Percentiles rank a stretch among this genome's conserved stretches.
Conservation (phyloP, 768 basidiomycete species). For the Phanerodontia chrysosporium region DNA sequence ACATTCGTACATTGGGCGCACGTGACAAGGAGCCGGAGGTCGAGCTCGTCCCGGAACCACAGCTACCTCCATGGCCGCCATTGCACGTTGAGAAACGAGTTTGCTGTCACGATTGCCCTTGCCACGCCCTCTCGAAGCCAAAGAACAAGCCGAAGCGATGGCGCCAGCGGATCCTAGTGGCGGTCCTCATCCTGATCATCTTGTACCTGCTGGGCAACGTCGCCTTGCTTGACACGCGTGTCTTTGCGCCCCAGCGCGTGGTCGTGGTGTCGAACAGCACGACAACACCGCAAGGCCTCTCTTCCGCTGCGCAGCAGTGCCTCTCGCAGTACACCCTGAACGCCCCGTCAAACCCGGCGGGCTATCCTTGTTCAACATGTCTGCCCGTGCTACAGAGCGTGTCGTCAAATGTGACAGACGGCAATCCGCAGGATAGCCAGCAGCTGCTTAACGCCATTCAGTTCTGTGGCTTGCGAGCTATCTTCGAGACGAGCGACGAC, state of each 20-base stretch:
- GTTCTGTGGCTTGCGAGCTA: constrained; percentile 43
- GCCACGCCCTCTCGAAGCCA: constrained; percentile 20
- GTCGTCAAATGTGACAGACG: constrained; percentile 29
- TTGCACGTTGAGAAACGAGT: constrained; percentile 35
- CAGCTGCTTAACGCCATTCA: constrained; percentile 35
- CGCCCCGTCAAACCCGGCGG: constrained; percentile 37
- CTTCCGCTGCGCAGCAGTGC: constrained; percentile 39
- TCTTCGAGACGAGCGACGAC: constrained; percentile 36
- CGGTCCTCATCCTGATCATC: constrained; percentile 35
- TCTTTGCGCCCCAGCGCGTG: constrained; percentile 13
- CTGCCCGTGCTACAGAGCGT: constrained; percentile 36
- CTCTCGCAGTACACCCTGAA: constrained; percentile 41
- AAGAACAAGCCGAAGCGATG: constrained; percentile 21
- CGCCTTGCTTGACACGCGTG: constrained; percentile 34
- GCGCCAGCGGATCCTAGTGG: constrained; percentile 27
- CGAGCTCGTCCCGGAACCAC: constrained; percentile 21
- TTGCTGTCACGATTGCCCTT: constrained; percentile 20
- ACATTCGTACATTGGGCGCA: constrained; percentile 30
- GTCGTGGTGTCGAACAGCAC: constrained; percentile 14
- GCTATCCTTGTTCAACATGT: constrained; percentile 45
- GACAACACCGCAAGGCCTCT: constrained; percentile 29
- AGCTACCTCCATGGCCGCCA: constrained; percentile 32
- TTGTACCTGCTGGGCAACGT: constrained; percentile 40
- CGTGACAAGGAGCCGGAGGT: constrained; percentile 22
- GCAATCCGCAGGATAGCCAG: constrained; percentile 31